Evolutionary conservation across 768 basidiomycete species (phyloP).

Genomic region (Roridomyces roridus): DNA sequence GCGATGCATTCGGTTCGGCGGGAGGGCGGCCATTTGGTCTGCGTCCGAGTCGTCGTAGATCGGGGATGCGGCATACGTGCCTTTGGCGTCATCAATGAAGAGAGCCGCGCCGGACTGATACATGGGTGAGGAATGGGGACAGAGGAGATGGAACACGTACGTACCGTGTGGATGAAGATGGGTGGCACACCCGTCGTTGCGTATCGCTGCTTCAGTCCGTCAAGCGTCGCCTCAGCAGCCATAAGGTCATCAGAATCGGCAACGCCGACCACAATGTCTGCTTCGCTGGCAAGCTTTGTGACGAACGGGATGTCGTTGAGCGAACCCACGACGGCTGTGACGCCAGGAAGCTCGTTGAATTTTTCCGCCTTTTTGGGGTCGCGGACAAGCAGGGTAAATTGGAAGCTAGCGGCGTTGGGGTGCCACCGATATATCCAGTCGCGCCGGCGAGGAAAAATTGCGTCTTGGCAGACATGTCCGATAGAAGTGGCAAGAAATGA

Average conservation of each 20-base stretch:
- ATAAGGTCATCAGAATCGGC: neutral
- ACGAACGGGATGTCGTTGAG: conserved; percentile 48
- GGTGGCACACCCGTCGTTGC: neutral
- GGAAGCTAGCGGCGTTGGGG: conserved; percentile 41
- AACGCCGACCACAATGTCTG: conserved; percentile 49
- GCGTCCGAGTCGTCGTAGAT: conserved; percentile 58
- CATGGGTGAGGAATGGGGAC: neutral
- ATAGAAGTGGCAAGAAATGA: too few relatives aligned
- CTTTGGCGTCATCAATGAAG: conserved; percentile 51
- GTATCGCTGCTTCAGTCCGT: neutral
- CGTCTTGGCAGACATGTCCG: neutral
- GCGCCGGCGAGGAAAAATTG: neutral
- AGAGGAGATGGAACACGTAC: neutral
- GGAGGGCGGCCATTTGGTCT: conserved; percentile 51
- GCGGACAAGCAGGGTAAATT: conserved; percentile 53
- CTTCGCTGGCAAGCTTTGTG: conserved; percentile 47
- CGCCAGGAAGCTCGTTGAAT: conserved; percentile 39
- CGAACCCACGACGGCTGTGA: conserved; percentile 51
- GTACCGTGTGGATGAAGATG: neutral
- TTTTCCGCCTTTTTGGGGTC: conserved; percentile 51
- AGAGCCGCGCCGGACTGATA: conserved; percentile 57
- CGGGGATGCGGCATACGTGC: conserved; percentile 39
- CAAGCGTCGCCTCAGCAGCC: neutral
- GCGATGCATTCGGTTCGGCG: conserved; percentile 52
- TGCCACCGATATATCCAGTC: conserved; percentile 56